Percentiles rank a stretch among this genome's conserved stretches.
Evolutionary conservation across 1,284 basidiomycete genomes (phyloP).

Genomic region (Baeospora myosura): DNA sequence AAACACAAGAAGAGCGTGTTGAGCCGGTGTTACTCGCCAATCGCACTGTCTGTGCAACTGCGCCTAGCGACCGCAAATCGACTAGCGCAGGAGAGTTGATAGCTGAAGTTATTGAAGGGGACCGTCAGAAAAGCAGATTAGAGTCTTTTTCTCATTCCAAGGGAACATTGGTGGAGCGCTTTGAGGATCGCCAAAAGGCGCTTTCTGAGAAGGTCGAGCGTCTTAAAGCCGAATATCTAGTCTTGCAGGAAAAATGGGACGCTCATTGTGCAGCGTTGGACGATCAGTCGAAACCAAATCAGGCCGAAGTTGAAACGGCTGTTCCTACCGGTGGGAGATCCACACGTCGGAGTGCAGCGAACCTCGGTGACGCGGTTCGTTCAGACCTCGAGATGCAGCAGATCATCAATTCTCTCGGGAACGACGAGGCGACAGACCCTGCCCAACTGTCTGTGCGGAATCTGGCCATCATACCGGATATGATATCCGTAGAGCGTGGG

Average conservation of each 20-base stretch:
- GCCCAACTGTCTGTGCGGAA: slow-evolving; percentile 82
- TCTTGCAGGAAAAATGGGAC: slow-evolving; percentile 65
- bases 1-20: slow-evolving; percentile 53
- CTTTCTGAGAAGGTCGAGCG: slow-evolving; percentile 48
- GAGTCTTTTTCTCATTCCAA: slow-evolving; percentile 34
- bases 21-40: slow-evolving; percentile 58
- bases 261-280: slow-evolving; percentile 66
- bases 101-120: slow-evolving; percentile 36
- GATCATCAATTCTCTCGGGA: slow-evolving; percentile 88
- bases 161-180: slow-evolving; percentile 43
- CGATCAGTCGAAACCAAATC: slow-evolving; percentile 24
- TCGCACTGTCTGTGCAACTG: slow-evolving; percentile 31
- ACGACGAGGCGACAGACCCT: slow-evolving; percentile 89
- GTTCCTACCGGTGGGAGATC: slow-evolving; percentile 52
- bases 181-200: slow-evolving; percentile 44
- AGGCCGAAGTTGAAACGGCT: slow-evolving; percentile 20
- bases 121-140: slow-evolving; percentile 26
- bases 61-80: slow-evolving; percentile 19
- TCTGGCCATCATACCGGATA: slow-evolving; percentile 88
- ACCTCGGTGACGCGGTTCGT: slow-evolving; percentile 82
- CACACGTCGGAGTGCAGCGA: slow-evolving; percentile 66
- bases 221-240: slow-evolving; percentile 62
- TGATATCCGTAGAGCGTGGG: slow-evolving; percentile 70
- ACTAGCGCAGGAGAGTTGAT: slow-evolving; percentile 37
- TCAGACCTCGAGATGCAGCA: slow-evolving; percentile 97